Conservation (phyloP, 805 yeast species). For the Jamesozyma lodderae region DNA sequence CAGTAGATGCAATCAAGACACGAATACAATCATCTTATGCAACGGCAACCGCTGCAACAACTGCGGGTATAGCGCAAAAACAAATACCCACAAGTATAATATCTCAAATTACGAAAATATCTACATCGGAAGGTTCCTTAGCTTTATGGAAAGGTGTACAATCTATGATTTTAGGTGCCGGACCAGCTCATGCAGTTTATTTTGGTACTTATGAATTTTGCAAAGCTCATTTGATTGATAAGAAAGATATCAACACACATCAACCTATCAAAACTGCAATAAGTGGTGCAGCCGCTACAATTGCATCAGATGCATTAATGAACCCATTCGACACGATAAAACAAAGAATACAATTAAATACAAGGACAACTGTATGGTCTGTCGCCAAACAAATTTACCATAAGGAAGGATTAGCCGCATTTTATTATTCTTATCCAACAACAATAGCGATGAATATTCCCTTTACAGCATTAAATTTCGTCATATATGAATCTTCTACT, state of each 20-base stretch:
- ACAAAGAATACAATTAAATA: slow-evolving; percentile 78
- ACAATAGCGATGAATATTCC: slow-evolving; percentile 90
- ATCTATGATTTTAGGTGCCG: slow-evolving; percentile 90
- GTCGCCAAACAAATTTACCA: slow-evolving; percentile 39
- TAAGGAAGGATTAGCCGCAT: slow-evolving; percentile 65
- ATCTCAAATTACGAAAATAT: slow-evolving; percentile 63
- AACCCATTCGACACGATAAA: slow-evolving; percentile 95
- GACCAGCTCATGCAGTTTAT: slow-evolving; percentile 97
- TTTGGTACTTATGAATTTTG: slow-evolving; percentile 86
- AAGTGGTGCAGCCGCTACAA: slow-evolving; percentile 90
- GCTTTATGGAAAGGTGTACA: slow-evolving; percentile 93
- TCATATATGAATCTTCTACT: slow-evolving; percentile 82
- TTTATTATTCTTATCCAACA: slow-evolving; percentile 90
- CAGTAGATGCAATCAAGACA: slow-evolving; percentile 90
- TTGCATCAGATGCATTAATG: slow-evolving; percentile 90
- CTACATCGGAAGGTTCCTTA: slow-evolving; percentile 78
- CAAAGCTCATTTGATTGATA: slow-evolving; percentile 31
- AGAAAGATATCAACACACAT: slow-evolving; percentile 31
- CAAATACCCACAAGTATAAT: slow-evolving; percentile 34
- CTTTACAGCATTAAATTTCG: slow-evolving; percentile 89
- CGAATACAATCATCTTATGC: slow-evolving; percentile 64
- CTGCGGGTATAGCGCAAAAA: too few relatives aligned
- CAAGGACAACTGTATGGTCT: slow-evolving; percentile 17
- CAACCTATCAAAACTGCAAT: slow-evolving; percentile 78
- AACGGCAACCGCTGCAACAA: background rate